Conservation (phyloP, 495 filamentous ascomycete genomes). For the Beverwykella pulmonaria region DNA sequence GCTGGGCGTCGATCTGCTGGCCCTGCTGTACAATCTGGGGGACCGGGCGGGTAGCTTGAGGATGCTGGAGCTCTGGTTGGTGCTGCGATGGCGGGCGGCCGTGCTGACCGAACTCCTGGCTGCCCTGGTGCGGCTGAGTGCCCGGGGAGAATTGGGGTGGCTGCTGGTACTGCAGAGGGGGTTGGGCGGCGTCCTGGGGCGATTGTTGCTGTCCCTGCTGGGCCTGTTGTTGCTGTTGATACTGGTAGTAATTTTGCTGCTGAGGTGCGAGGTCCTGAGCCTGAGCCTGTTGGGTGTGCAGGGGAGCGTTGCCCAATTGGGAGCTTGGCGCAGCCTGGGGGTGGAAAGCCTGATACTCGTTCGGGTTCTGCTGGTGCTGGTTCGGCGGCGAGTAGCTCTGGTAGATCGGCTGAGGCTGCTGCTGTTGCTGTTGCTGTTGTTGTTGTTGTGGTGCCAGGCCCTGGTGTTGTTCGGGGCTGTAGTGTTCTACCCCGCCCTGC, state of each 20-base stretch:
- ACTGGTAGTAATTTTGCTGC: constrained; percentile 36
- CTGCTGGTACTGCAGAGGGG: constrained; percentile 22
- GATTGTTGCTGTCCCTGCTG: constrained; percentile 30
- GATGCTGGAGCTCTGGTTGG: constrained; percentile 29
- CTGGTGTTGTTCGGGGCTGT: constrained; percentile 39
- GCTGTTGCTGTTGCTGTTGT: constrained; percentile 24
- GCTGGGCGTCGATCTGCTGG: constrained; percentile 27
- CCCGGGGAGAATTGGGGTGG: constrained; percentile 24
- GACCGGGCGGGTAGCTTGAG: constrained; percentile 27
- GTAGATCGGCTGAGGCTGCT: constrained; percentile 10
- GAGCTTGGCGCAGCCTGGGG: constrained; percentile 30
- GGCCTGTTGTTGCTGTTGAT: constrained; percentile 32
- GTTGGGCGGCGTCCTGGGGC: constrained; percentile 17
- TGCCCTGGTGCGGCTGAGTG: constrained; percentile 35
- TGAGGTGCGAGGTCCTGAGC: constrained; percentile 29
- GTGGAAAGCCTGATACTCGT: constrained; percentile 38
- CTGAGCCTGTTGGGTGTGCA: constrained; percentile 18
- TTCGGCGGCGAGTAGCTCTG: constrained; percentile 31
- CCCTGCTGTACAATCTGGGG: constrained; percentile 34
- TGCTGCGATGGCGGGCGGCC: constrained; percentile 27
- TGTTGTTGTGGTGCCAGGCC: constrained; percentile 29
- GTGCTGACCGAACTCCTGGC: constrained; percentile 35
- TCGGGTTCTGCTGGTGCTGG: constrained; percentile 24
- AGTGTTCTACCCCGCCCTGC: constrained; percentile 38
- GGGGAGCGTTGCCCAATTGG: constrained; percentile 18